Conservation (phyloP, 1,284 basidiomycete genomes). For the Phlebopus sp. region DNA sequence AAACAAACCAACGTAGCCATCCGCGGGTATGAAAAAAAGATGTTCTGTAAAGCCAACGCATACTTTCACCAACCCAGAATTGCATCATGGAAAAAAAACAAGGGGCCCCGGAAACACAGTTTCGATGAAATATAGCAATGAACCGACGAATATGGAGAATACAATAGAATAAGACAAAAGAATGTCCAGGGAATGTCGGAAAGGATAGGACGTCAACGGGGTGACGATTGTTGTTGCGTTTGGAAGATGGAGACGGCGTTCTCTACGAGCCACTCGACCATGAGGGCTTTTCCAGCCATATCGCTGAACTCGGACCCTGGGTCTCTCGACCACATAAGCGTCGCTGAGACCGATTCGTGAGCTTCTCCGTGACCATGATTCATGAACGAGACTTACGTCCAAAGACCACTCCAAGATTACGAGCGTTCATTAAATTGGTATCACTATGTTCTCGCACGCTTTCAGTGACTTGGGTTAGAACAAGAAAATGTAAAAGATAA, state of each 20-base stretch:
- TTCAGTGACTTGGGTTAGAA: slow-evolving; percentile 3
- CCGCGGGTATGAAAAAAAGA: background rate
- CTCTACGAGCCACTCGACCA: slow-evolving; percentile 90
- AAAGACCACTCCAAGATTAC: slow-evolving; percentile 99
- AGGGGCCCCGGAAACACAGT: slow-evolving; percentile 24
- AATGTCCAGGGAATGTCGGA: slow-evolving; percentile 3
- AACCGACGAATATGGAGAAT: slow-evolving; percentile 13
- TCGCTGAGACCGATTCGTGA: slow-evolving; percentile 55
- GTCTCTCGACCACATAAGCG: slow-evolving; percentile 87
- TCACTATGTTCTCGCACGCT: slow-evolving; percentile 72
- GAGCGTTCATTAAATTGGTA: slow-evolving; percentile 90
- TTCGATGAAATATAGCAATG: slow-evolving; percentile 1
- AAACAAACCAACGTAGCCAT: background rate
- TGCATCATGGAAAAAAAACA: slow-evolving; percentile 3
- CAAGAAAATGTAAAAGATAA: background rate
- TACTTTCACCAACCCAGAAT: slow-evolving; percentile 7
- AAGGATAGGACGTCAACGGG: slow-evolving; percentile 2
- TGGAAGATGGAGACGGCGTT: slow-evolving; percentile 71
- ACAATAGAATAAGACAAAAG: slow-evolving; percentile 28
- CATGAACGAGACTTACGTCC: slow-evolving; percentile 73
- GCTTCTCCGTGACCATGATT: background rate
- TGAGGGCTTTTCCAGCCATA: slow-evolving; percentile 93
- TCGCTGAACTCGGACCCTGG: slow-evolving; percentile 90
- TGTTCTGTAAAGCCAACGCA: background rate
- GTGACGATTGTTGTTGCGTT: slow-evolving; percentile 2